Evolutionary conservation across 805 yeast genomes (phyloP).

Genomic region (Candida bentonensis): DNA sequence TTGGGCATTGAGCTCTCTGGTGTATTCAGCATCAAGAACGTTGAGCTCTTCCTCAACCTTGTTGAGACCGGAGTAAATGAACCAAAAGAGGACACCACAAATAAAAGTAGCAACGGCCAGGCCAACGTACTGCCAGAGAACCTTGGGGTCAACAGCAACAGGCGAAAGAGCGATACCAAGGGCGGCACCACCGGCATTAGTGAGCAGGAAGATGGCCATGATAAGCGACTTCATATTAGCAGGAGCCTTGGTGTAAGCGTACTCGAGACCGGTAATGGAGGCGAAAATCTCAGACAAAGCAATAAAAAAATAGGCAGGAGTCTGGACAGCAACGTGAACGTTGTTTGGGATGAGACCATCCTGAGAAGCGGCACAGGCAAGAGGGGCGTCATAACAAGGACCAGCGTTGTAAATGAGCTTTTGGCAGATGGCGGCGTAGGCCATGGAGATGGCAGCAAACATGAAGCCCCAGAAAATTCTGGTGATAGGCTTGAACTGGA

Average conservation of each 20-base stretch:
- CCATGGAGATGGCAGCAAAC: conserved; percentile 51
- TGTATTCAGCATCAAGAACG: conserved; percentile 29
- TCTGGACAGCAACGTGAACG: conserved; percentile 56
- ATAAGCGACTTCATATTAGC: conserved; percentile 49
- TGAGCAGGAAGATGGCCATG: conserved; percentile 48
- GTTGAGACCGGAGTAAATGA: conserved; percentile 41
- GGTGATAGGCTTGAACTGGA: conserved; percentile 55
- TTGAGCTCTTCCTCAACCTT: conserved; percentile 44
- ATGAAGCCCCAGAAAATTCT: conserved; percentile 60
- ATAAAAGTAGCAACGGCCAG: conserved; percentile 44
- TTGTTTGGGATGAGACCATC: conserved; percentile 30
- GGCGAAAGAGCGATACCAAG: conserved; percentile 60
- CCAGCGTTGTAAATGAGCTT: conserved; percentile 53
- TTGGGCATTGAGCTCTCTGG: conserved; percentile 15
- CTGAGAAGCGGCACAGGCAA: conserved; percentile 32
- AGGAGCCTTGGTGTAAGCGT: conserved; percentile 77
- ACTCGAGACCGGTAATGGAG: conserved; percentile 68
- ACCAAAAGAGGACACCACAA: conserved; percentile 51
- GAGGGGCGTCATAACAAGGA: conserved; percentile 58
- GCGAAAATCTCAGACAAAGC: conserved; percentile 70
- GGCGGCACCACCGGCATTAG: conserved; percentile 68
- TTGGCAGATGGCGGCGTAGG: conserved; percentile 65
- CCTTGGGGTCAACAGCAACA: conserved; percentile 53
- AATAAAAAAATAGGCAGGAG: conserved; percentile 59
- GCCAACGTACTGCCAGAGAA: conserved; percentile 55